A percentile compares a stretch with the other conserved stretches of the same genome.
Conservation (phyloP, 2,329 filamentous ascomycete species). For the Eutypella sp. region DNA sequence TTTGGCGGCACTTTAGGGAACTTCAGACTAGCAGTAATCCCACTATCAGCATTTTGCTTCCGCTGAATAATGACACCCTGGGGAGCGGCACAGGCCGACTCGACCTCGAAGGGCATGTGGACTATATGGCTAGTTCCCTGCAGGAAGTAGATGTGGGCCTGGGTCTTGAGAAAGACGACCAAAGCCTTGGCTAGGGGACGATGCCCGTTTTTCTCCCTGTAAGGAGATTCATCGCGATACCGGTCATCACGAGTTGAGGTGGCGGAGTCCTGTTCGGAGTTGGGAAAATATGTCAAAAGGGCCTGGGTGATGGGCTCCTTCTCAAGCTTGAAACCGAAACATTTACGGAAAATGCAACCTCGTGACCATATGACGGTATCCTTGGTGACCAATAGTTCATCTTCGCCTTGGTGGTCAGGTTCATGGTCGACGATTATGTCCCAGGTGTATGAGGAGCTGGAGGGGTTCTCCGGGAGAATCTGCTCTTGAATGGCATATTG, state of each 20-base stretch:
- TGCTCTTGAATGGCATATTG: slow-evolving; percentile 78
- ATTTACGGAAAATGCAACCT: slow-evolving; percentile 76
- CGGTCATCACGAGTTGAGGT: slow-evolving; percentile 3
- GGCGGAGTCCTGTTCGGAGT: slow-evolving; percentile 36
- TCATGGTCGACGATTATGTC: slow-evolving; percentile 47
- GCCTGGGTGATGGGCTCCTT: slow-evolving; percentile 84
- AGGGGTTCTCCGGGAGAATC: slow-evolving; percentile 64
- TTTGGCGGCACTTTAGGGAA: slow-evolving; percentile 67
- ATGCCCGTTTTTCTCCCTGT: slow-evolving; percentile 4
- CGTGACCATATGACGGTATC: slow-evolving; percentile 84
- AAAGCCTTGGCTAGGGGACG: slow-evolving; percentile 58
- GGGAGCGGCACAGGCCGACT: slow-evolving; percentile 77
- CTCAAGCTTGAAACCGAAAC: slow-evolving; percentile 81
- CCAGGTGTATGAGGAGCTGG: slow-evolving; percentile 69
- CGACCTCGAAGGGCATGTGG: slow-evolving; percentile 91
- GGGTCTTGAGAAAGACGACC: slow-evolving; percentile 86
- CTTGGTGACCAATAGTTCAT: slow-evolving; percentile 75
- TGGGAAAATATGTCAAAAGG: slow-evolving; percentile 75
- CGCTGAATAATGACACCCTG: slow-evolving; percentile 82
- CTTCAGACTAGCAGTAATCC: slow-evolving; percentile 48
- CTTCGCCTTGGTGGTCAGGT: slow-evolving; percentile 48
- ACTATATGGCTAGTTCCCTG: slow-evolving; percentile 83
- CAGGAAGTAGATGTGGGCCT: slow-evolving; percentile 90
- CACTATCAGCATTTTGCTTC: slow-evolving; percentile 54
- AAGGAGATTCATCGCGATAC: neutral